Evolutionary conservation across 1,139 yeast genomes (phyloP), one percentile per base, ranked within the genome.

Genomic region (Yamadazyma triangularis): DNA sequence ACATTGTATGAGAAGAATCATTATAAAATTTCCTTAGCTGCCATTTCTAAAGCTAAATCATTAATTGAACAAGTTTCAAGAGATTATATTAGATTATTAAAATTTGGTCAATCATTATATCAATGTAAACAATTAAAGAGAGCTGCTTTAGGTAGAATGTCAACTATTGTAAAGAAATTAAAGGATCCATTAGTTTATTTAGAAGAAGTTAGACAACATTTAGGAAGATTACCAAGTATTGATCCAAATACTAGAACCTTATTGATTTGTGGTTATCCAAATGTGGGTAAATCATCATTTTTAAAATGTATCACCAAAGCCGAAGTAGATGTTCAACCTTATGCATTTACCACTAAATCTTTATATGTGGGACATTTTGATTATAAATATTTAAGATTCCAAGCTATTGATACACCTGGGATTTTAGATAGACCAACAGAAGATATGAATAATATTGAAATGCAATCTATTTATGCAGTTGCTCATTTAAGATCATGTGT

Each of bases 111-210:
- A 69, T 88, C 97, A 16, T 70, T 91, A 42, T 93, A 88, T 65
- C 98, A 93, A 68, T 91, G 99, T 73, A 91, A 91, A 66, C 98
- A 93, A 68, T 78, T 91, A 59, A 91, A 91, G 64, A 77, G 96
- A 53, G 99, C 99, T 46, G 99, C 97, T 23, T 70, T 91, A 48
- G 99, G 99, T 73, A 84, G 99, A 65, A 91, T 91, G 99, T 98
- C 98, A 35, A 91, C 99, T 30, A 87, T 91, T 51, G 79, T 81
- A 51, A 91, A 91, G 71, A 87, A 93, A 50, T 76, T 91, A 55
- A 93, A 89, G 66, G 98, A 91, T 58, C 93, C 98, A 24, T 71
- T 91, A 42, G 73, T 78, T 29, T 91, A 93, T 65, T 73, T 91
- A 57, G 99, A 91, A 66, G 97, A 91, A 68, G 99, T 91, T 39